A percentile compares a stretch with the other conserved stretches of the same genome.
phyloP scores from a whole-genome alignment of 139 green algal genomes.

The Chlamydomonas sphaeroides region DNA sequence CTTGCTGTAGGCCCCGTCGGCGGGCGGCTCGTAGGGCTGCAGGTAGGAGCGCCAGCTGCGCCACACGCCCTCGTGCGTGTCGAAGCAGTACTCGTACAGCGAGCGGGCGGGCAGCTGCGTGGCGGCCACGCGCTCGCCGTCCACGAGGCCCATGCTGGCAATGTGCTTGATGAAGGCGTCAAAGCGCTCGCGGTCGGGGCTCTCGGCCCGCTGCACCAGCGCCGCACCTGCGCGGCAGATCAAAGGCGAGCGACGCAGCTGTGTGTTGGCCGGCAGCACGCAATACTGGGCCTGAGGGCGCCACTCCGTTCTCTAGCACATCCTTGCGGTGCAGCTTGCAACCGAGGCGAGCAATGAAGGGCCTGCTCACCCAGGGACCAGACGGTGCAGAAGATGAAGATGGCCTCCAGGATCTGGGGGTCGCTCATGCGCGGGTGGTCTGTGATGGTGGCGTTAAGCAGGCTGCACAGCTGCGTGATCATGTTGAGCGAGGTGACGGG shows the following conservation, averaged over 20 bases:
- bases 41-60: constrained; percentile 77
- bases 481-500: constrained; percentile 87
- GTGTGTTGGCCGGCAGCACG: too few species aligned
- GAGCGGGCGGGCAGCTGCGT: constrained; percentile 74
- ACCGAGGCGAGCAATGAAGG: too few species aligned
- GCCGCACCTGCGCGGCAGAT: constrained; percentile 1
- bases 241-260: too few species aligned
- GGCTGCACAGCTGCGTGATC: constrained; percentile 78
- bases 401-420: constrained; percentile 75
- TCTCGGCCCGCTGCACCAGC: constrained; percentile 56
- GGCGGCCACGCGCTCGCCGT: constrained; percentile 68
- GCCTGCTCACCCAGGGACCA: constrained; percentile 74
- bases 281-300: too few species aligned
- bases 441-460: constrained; percentile 74
- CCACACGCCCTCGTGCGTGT: constrained; percentile 73
- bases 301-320: too few species aligned
- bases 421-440: constrained; percentile 65
- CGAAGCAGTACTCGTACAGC: constrained; percentile 90
- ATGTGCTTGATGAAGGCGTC: constrained; percentile 80
- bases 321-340: too few species aligned
- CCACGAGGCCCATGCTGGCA: constrained; percentile 66
- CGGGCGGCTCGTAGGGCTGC: constrained; percentile 66
- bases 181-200: constrained; percentile 76
- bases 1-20: constrained; percentile 77
- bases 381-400: constrained; percentile 81